phyloP scores from a whole-genome alignment of 2,329 filamentous ascomycete species.

The Epichloe gansuensis region DNA sequence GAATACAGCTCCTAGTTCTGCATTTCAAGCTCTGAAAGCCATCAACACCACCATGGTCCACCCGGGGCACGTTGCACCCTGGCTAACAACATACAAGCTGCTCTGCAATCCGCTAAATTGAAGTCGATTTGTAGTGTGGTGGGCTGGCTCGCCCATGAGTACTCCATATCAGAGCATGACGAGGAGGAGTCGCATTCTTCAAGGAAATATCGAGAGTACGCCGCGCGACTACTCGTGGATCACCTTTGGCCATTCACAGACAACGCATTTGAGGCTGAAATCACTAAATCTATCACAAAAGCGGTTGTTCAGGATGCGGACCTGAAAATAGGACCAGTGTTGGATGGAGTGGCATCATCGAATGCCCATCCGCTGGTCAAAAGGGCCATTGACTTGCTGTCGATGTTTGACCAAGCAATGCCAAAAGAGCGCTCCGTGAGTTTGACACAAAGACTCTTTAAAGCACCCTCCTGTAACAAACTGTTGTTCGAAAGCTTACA shows the following conservation, averaged over 20 bases:
- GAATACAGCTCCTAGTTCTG: constrained; percentile 36
- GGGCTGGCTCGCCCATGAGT: constrained; percentile 47
- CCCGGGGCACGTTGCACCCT: constrained; percentile 42
- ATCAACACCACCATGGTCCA: constrained; percentile 40
- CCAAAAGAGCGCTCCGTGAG: constrained; percentile 50
- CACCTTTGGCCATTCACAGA: constrained; percentile 47
- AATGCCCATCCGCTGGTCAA: constrained; percentile 48
- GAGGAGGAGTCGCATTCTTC: constrained; percentile 44
- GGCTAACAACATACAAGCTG: constrained; percentile 35
- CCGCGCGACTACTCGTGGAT: constrained; percentile 42
- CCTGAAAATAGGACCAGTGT: constrained; percentile 37
- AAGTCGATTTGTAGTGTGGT: constrained; percentile 41
- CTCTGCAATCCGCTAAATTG: constrained; percentile 35
- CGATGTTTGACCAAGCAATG: constrained; percentile 53
- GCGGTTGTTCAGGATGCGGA: constrained; percentile 33
- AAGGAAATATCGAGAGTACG: constrained; percentile 42
- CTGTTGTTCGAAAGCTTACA: background rate
- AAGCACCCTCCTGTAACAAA: too few species aligned
- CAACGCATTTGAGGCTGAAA: constrained; percentile 40
- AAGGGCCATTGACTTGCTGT: constrained; percentile 44
- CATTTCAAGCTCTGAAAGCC: constrained; percentile 36
- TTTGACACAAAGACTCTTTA: constrained; percentile 6
- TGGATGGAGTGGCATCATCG: constrained; percentile 38
- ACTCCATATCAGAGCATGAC: constrained; percentile 42
- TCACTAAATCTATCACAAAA: constrained; percentile 41